Base-by-base conservation (phyloP, 164 flowering plant species). In the Macadamia tetraphylla region DNA sequence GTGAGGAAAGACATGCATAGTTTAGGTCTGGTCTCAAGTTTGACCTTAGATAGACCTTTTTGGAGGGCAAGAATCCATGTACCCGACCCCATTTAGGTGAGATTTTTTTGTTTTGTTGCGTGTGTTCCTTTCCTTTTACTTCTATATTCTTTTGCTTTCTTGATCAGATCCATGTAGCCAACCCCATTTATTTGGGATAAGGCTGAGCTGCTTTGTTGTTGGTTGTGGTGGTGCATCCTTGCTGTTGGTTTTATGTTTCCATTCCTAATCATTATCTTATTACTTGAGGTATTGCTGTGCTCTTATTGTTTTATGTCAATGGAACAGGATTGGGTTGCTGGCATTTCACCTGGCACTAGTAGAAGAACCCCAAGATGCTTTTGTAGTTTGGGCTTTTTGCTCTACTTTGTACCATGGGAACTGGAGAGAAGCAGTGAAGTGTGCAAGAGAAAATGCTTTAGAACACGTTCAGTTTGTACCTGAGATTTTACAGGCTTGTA, bases 261-360 rank as follows among this genome's bases (percentile, higher is more conserved):
- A 3, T 56, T 4, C 40, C 44, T 46, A 10, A 32, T 12, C 0
- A 43, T 59, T 32, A 18, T 58, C 52, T 58, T 58, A 17, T 18
- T 18, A 58, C 29, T 13, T 15, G 17, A 57, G 46, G 43, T 29
- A 42, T 58, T 66, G 57, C 46, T 61, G 58, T 46, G 32, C 14
- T 60, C 29, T 32, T 55, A 23, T 49, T n/a, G 23, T 60, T 67
- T 62, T 58, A 3, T 67, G 61, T 76, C 13, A 64, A 5, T 63
- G 32, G 9, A 6, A 67, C 88, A 94, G 98, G 98, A 71, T 90
- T 70, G 91, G 84, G 65, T 44, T 92, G 66, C 71, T 94, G 79
- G 86, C 89, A 40, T 92, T 94, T 87, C 99, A 94, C 80, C 62
- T 81, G 62, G 89, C 97, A 70, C 77, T 94, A 72, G 83, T 85